phyloP scores from a whole-genome alignment of 345 rosid species.

The Citrus trifoliata region DNA sequence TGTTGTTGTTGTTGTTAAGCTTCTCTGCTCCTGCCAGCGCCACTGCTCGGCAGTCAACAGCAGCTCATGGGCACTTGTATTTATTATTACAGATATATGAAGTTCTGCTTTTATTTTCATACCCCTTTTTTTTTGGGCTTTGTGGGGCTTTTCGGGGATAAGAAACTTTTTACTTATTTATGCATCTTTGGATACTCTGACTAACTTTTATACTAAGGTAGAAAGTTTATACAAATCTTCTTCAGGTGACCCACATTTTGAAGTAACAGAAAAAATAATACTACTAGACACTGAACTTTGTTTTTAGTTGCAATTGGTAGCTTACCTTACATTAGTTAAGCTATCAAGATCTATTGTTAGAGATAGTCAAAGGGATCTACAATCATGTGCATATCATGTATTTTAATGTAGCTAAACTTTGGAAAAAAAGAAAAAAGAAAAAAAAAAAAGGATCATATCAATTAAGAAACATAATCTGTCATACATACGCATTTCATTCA shows the following conservation, averaged over 20 bases:
- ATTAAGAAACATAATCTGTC: neutral
- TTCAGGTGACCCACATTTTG: neutral
- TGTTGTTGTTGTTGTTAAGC: neutral
- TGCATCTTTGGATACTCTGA: slow-evolving; percentile 37
- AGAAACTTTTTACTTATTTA: neutral
- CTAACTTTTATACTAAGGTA: slow-evolving; percentile 11
- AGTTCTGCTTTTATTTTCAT: too few species aligned
- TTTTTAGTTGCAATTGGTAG: neutral
- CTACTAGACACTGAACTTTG: neutral
- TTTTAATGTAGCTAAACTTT: neutral
- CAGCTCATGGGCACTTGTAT: slow-evolving; percentile 25
- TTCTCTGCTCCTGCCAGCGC: neutral
- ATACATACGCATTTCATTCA: neutral
- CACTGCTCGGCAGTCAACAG: neutral
- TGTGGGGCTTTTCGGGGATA: neutral
- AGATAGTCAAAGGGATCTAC: neutral
- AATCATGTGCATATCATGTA: neutral
- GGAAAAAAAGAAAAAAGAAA: too few species aligned
- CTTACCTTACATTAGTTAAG: neutral
- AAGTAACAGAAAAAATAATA: neutral
- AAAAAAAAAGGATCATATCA: neutral
- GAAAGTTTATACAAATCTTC: slow-evolving; percentile 7
- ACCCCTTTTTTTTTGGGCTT: neutral
- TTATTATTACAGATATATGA: neutral
- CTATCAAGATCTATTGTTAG: neutral